Evolutionary conservation across 1,284 basidiomycete species (phyloP).

Genomic region (Rhodotorula sp.): DNA sequence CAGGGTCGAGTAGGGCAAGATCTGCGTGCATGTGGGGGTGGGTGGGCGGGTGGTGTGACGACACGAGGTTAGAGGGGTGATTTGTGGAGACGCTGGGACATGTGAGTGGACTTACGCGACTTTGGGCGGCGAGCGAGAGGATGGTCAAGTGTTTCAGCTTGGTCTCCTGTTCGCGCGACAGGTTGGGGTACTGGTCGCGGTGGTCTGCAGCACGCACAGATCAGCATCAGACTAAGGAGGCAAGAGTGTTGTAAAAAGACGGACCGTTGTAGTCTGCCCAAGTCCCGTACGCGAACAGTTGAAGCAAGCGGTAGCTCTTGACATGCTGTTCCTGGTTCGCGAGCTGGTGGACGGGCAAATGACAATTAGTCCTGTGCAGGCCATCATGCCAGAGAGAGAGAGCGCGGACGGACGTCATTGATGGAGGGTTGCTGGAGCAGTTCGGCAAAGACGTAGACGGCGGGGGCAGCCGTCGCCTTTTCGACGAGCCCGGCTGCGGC

Average conservation of each 20-base stretch:
- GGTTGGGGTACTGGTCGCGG: conserved; percentile 63
- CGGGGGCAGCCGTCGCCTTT: conserved; percentile 81
- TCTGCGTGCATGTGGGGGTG: conserved; percentile 54
- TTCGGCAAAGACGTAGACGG: conserved; percentile 87
- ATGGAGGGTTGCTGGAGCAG: conserved; percentile 77
- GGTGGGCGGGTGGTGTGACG: not conserved
- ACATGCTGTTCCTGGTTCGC: conserved; percentile 62
- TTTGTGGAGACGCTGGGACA: not conserved
- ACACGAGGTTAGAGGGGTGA: too few species aligned
- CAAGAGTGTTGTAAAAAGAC: conserved; percentile 11
- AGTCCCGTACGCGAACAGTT: conserved; percentile 86
- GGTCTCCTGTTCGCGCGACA: conserved; percentile 68
- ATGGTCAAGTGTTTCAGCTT: conserved; percentile 93
- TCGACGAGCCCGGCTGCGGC: conserved; percentile 83
- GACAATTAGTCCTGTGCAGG: not conserved
- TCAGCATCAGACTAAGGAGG: not conserved
- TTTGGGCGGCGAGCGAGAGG: conserved; percentile 70
- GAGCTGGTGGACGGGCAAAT: conserved; percentile 56
- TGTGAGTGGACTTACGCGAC: conserved; percentile 60
- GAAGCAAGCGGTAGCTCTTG: conserved; percentile 62
- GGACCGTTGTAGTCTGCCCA: conserved; percentile 69
- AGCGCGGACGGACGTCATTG: conserved; percentile 65
- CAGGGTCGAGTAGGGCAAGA: conserved; percentile 69
- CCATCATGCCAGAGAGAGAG: not conserved
- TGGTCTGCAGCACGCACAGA: conserved; percentile 55